Evolutionary conservation across 352 stramenopile genomes (phyloP).

Genomic region (Phytophthora quininea): DNA sequence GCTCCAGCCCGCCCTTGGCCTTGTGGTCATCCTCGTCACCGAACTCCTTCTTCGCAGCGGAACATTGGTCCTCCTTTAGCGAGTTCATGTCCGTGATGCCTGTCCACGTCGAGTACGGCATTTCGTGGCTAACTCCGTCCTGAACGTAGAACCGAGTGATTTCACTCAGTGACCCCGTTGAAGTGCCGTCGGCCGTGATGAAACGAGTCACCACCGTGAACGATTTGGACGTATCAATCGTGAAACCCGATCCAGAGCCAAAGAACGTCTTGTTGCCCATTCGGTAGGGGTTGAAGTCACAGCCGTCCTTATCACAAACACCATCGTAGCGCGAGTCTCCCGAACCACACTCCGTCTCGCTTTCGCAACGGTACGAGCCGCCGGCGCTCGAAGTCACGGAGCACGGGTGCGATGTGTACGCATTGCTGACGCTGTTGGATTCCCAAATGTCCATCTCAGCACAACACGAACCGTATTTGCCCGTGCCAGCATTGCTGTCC

Average conservation of each 20-base stretch:
- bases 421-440: constrained; percentile 30
- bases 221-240: neutral
- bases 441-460: constrained; percentile 49
- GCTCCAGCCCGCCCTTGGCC: neutral
- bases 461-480: constrained; percentile 47
- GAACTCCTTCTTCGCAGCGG: neutral
- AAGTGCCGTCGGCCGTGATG: neutral
- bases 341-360: neutral
- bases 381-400: neutral
- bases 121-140: neutral
- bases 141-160: constrained; percentile 3
- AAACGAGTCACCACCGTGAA: constrained; percentile 4
- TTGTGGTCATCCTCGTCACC: constrained; percentile 2
- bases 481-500: constrained; percentile 10
- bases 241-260: neutral
- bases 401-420: constrained; percentile 41
- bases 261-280: constrained; percentile 7
- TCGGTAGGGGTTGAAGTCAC: neutral
- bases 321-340: neutral
- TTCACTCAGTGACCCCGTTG: neutral
- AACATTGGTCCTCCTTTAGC: constrained; percentile 1
- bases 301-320: constrained; percentile 4
- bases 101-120: neutral
- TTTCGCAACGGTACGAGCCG: neutral
- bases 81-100: constrained; percentile 4